Base-by-base conservation (phyloP, 78 protist species). In the Dictyostelium firmibasis region DNA sequence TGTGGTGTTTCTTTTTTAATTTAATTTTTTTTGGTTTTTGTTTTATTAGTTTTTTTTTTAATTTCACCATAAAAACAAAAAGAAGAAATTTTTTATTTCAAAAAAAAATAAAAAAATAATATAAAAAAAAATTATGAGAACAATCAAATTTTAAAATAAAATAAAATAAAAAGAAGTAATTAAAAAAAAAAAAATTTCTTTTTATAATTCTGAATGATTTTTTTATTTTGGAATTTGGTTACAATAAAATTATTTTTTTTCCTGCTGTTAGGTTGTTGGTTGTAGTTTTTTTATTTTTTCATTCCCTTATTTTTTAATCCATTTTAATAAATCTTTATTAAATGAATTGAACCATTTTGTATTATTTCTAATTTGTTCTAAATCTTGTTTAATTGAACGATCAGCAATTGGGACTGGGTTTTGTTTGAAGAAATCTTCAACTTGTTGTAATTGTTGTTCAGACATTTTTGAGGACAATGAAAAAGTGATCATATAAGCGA, bases 371-470 rank as follows among this genome's bases (percentile, higher is more conserved):
- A 92, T 83, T 47, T 29, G 16, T 74, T 92, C 96, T n/a, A 76
- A 7, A 57, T 74, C 33, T 82, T 74, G 91, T 72, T 50, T 44
- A 83, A 92, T 84, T 60, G 85, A 47, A 44, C 96, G 20, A 41
- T 84, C 84, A 13, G 86, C 83, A 4, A 20, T 36, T 14, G 96
- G 78, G 0, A 92, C 83, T n/a, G 91, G 67, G 29, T 81, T 31
- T 33, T 64, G 72, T 57, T 18, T 5, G 23, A 92, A 76, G 85
- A 83, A 84, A 23, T 25, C 27, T 33, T 83, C 64, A 25, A 84
- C 78, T 53, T 83, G 50, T 18, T 13, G n/a, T 27, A 72, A 44
- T 47, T 72, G 75, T 20, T 5, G 29, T 3, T 92, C 76, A 25
- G 36, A 6, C 38, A 83, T 47, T 38, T 79, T 85, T 14, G 53